Percentiles rank a stretch among this genome's conserved stretches.
phyloP scores from a whole-genome alignment of 805 yeast genomes.

The Candida sithepensis region DNA sequence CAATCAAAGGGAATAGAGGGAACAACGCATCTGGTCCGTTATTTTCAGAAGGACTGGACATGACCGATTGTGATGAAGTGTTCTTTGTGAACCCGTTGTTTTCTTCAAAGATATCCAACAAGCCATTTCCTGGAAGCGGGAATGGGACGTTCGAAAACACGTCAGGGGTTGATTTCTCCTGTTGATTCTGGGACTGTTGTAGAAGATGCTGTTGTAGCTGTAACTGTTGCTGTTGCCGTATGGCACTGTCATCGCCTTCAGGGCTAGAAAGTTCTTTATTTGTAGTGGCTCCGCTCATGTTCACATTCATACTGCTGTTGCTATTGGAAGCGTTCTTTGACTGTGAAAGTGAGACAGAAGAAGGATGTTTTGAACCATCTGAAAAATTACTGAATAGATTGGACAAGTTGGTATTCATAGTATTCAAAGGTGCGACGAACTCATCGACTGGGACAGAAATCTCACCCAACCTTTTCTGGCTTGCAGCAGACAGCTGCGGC shows the following conservation, averaged over 20 bases:
- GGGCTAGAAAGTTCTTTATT: neutral
- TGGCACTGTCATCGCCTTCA: neutral
- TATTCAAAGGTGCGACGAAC: conserved; percentile 33
- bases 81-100: conserved; percentile 8
- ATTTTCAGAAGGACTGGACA: conserved; percentile 18
- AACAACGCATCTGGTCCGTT: conserved; percentile 29
- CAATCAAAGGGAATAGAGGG: conserved; percentile 32
- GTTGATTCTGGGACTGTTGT: neutral
- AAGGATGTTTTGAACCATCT: conserved; percentile 3
- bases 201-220: neutral
- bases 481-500: conserved; percentile 6
- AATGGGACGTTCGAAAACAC: conserved; percentile 16
- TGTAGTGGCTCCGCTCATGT: neutral
- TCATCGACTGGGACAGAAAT: conserved; percentile 33
- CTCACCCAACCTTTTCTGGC: conserved; percentile 28
- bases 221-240: neutral
- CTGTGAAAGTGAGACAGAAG: conserved; percentile 1
- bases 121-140: conserved; percentile 29
- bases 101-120: conserved; percentile 29
- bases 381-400: conserved; percentile 24
- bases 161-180: conserved; percentile 7
- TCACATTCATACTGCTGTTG: neutral
- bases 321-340: neutral
- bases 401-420: conserved; percentile 32
- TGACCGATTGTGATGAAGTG: conserved; percentile 14